These are phyloP conservation scores for Fusarium xylarioides DNA, from an alignment of 2,329 filamentous ascomycete species.

Conservation along the genomic window DNA sequence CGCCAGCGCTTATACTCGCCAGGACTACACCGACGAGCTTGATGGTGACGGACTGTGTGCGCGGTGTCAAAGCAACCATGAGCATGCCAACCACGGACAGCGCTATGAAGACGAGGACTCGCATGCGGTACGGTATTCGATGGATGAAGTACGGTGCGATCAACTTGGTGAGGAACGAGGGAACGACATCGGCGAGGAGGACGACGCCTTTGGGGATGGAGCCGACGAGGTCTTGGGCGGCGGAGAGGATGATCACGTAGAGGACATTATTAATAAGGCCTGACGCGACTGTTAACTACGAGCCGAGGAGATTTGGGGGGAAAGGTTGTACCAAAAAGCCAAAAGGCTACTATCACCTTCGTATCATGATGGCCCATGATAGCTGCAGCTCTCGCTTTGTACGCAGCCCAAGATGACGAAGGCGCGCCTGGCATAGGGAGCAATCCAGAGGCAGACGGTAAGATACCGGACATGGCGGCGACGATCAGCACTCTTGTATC, in stretches of 20 bases:
- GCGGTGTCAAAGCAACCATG: constrained; percentile 81
- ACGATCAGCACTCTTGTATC: background rate
- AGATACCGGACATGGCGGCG: constrained; percentile 47
- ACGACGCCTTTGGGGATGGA: constrained; percentile 92
- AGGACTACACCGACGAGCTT: constrained; percentile 87
- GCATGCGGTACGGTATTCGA: constrained; percentile 78
- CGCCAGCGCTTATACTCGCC: constrained; percentile 85
- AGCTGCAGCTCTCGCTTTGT: constrained; percentile 70
- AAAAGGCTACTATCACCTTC: constrained; percentile 82
- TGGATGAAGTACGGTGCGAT: constrained; percentile 95
- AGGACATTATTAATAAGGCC: constrained; percentile 90
- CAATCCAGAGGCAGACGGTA: constrained; percentile 55
- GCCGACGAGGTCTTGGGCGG: constrained; percentile 94
- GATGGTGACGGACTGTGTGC: constrained; percentile 69
- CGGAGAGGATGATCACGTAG: constrained; percentile 95
- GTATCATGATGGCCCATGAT: constrained; percentile 74
- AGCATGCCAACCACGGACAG: constrained; percentile 89
- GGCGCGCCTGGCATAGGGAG: constrained; percentile 67
- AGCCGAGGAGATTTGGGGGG: rapidly evolving
- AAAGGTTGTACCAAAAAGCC: constrained; percentile 80
- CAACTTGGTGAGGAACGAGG: constrained; percentile 88
- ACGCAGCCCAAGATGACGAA: constrained; percentile 77
- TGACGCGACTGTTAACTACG: constrained; percentile 12
- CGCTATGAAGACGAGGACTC: constrained; percentile 77
- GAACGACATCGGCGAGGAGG: constrained; percentile 90